Conservation (phyloP, 495 filamentous ascomycete species). For the Delitschia confertaspora region DNA sequence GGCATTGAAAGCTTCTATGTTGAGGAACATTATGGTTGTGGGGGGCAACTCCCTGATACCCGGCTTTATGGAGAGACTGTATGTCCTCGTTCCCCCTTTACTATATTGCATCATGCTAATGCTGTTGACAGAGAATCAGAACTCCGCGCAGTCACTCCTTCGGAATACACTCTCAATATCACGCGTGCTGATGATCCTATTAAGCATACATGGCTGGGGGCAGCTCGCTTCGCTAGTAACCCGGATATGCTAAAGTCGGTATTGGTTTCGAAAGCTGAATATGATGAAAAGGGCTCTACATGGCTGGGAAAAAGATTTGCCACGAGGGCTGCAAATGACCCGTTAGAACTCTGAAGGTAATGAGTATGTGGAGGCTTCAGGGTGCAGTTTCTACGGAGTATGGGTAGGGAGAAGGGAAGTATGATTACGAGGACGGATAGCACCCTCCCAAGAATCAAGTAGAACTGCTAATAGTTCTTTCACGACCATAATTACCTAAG, state of each 20-base stretch:
- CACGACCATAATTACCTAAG: too few relatives aligned
- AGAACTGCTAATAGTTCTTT: too few relatives aligned
- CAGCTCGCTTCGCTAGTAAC: conserved; percentile 62
- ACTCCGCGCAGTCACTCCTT: conserved; percentile 62
- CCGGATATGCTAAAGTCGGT: conserved; percentile 50
- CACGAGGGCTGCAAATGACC: conserved; percentile 18
- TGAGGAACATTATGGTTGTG: conserved; percentile 82
- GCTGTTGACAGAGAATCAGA: conserved; percentile 50
- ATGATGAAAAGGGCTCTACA: conserved; percentile 71
- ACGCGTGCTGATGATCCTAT: conserved; percentile 65
- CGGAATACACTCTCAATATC: conserved; percentile 68
- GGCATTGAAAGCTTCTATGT: conserved; percentile 64
- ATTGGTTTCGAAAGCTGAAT: conserved; percentile 76
- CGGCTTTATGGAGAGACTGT: conserved; percentile 73
- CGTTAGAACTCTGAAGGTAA: too few relatives aligned
- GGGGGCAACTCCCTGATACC: conserved; percentile 75
- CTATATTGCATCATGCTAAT: background rate
- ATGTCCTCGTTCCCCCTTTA: conserved; percentile 1
- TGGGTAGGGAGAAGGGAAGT: too few relatives aligned
- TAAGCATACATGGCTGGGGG: conserved; percentile 76
- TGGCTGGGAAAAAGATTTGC: conserved; percentile 73
- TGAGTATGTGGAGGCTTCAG: too few relatives aligned
- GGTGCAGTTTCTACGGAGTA: too few relatives aligned
- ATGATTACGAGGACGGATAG: too few relatives aligned
- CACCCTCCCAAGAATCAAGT: too few relatives aligned